Conservation (phyloP, 441 rosid genomes). For the Breynia disticha region DNA sequence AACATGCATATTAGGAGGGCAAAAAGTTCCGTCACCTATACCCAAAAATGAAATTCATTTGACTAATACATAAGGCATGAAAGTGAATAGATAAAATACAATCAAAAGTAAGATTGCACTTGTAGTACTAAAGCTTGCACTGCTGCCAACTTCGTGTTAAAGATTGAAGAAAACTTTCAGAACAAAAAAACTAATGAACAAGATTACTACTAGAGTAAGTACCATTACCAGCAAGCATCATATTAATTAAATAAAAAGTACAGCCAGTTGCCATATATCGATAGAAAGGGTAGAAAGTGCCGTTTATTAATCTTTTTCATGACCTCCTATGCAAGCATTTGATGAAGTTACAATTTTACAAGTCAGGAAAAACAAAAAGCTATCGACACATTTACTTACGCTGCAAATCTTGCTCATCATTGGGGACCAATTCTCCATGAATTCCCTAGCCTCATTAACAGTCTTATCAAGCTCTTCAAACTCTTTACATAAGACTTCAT, state of each 20-base stretch:
- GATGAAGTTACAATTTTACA: background rate
- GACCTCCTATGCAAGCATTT: no score
- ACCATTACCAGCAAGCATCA: no score
- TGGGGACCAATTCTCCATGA: slow-evolving; percentile 63
- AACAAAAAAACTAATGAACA: background rate
- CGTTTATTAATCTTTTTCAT: no score
- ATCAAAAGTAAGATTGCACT: no score
- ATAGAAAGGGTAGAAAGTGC: no score
- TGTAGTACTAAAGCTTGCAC: background rate
- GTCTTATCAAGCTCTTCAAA: slow-evolving; percentile 63
- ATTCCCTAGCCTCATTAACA: slow-evolving; percentile 72
- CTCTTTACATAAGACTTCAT: slow-evolving; percentile 41
- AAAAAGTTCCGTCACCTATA: no score
- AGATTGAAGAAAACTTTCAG: background rate
- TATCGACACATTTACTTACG: slow-evolving; percentile 32
- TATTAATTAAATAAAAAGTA: no score
- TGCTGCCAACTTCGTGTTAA: background rate
- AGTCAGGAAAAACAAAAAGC: background rate
- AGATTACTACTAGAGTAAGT: background rate
- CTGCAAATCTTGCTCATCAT: slow-evolving; percentile 65
- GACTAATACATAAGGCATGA: no score
- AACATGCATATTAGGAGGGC: slow-evolving; percentile 7
- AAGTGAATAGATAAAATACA: no score
- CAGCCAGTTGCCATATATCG: no score
- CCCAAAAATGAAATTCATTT: no score